Percentiles rank a stretch among this genome's conserved stretches.
Conservation (phyloP, 1,139 yeast species). For the Meyerozyma sp. region DNA sequence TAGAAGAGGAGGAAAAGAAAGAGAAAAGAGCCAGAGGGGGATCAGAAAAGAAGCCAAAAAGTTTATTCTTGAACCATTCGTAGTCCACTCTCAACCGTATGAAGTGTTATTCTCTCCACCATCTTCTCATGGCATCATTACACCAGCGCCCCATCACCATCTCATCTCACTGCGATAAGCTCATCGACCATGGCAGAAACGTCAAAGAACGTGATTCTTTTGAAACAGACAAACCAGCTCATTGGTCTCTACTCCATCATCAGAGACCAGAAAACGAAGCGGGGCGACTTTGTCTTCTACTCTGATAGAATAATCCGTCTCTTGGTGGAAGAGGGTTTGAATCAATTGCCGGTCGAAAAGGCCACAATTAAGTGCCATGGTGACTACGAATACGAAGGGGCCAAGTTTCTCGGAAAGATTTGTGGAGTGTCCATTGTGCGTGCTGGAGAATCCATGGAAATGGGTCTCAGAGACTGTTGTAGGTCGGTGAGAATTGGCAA, state of each 20-base stretch:
- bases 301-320: constrained; percentile 90
- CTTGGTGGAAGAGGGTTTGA: constrained; percentile 90
- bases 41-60: too few species aligned
- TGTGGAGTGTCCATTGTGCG: constrained; percentile 97
- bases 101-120: background rate
- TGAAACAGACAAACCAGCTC: constrained; percentile 88
- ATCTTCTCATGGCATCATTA: too few species aligned
- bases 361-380: constrained; percentile 71
- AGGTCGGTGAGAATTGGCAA: constrained; percentile 94
- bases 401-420: constrained; percentile 79
- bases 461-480: constrained; percentile 92
- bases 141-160: too few species aligned
- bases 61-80: background rate
- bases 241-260: constrained; percentile 84
- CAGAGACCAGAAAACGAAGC: constrained; percentile 68
- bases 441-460: constrained; percentile 99
- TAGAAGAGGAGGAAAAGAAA: too few species aligned
- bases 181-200: background rate
- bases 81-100: background rate
- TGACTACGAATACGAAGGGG: constrained; percentile 69
- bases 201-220: constrained; percentile 53
- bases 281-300: constrained; percentile 92
- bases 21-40: too few species aligned
- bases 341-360: constrained; percentile 80
- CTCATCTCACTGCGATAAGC: background rate